These are phyloP conservation scores for Quercus cerris DNA, from an alignment of 306 rosid species.

Conservation along the genomic window DNA sequence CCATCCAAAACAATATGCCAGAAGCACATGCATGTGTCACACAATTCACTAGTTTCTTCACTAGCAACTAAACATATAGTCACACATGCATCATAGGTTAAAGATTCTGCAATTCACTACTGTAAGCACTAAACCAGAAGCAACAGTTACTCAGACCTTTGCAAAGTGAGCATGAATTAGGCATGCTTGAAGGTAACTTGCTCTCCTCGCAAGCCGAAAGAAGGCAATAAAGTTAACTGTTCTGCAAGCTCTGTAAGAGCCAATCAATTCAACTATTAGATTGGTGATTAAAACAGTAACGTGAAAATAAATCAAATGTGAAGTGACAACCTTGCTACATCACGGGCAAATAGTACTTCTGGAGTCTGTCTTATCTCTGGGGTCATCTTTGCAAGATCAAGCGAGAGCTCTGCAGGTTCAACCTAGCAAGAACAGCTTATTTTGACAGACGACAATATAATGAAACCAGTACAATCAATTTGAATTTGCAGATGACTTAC, in stretches of 20 bases:
- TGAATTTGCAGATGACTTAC: conserved; percentile 47
- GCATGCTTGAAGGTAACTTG: conserved; percentile 98
- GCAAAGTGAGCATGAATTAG: conserved; percentile 98
- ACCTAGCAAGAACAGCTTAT: conserved; percentile 60
- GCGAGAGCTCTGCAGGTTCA: conserved; percentile 99
- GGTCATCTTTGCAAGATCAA: conserved; percentile 98
- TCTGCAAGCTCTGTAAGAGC: conserved; percentile 84
- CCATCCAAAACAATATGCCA: conserved; percentile 16
- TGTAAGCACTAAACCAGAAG: conserved; percentile 12
- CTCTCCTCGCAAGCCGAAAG: conserved; percentile 86
- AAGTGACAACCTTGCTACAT: conserved; percentile 75
- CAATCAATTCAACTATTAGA: conserved; percentile 32
- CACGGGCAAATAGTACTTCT: conserved; percentile 92
- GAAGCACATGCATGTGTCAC: neutral
- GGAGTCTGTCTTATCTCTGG: conserved; percentile 89
- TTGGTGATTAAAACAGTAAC: conserved; percentile 5
- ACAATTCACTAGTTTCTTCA: conserved; percentile 14
- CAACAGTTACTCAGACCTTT: conserved; percentile 55
- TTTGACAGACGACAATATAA: conserved; percentile 28
- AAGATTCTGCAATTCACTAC: conserved; percentile 7
- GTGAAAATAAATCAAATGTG: conserved; percentile 10
- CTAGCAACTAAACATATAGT: conserved; percentile 10
- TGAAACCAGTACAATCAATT: conserved; percentile 28
- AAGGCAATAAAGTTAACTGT: conserved; percentile 83
- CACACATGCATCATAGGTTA: conserved; percentile 10